A percentile compares a stretch with the other conserved stretches of the same genome.
phyloP scores from a whole-genome alignment of 2,329 filamentous ascomycete genomes.

The Nakataea oryzae region DNA sequence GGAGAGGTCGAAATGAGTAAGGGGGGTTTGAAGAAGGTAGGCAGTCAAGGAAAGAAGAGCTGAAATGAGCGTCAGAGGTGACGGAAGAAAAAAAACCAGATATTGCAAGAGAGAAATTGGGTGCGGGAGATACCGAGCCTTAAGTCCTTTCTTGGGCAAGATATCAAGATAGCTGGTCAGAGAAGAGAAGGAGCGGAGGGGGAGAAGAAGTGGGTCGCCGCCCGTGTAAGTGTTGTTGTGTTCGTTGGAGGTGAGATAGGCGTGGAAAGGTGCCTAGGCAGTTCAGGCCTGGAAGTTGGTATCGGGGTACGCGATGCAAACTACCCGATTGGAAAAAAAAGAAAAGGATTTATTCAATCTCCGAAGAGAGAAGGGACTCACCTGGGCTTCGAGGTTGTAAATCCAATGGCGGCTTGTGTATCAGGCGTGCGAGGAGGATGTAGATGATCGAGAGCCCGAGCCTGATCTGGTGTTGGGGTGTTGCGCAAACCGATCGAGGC shows the following conservation, averaged over 20 bases:
- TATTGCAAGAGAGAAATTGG: too few species aligned
- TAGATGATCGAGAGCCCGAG: neutral
- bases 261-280: neutral
- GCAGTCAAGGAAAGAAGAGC: too few species aligned
- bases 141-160: too few species aligned
- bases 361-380: neutral
- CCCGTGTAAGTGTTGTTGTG: neutral
- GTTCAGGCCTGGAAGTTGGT: too few species aligned
- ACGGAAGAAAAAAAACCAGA: too few species aligned
- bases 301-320: too few species aligned
- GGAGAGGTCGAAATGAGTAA: too few species aligned
- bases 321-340: neutral
- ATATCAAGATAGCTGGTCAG: neutral
- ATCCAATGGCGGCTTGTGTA: neutral
- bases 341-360: neutral
- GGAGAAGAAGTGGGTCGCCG: neutral
- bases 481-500: neutral
- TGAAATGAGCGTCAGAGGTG: too few species aligned
- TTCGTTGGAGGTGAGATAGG: neutral
- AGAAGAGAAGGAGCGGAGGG: neutral
- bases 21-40: too few species aligned
- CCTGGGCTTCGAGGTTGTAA: too few species aligned
- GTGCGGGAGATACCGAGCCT: too few species aligned
- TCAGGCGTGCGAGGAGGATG: neutral
- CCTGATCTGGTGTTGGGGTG: neutral